Evolutionary conservation across 805 yeast genomes (phyloP).

Genomic region (Millerozyma miso): DNA sequence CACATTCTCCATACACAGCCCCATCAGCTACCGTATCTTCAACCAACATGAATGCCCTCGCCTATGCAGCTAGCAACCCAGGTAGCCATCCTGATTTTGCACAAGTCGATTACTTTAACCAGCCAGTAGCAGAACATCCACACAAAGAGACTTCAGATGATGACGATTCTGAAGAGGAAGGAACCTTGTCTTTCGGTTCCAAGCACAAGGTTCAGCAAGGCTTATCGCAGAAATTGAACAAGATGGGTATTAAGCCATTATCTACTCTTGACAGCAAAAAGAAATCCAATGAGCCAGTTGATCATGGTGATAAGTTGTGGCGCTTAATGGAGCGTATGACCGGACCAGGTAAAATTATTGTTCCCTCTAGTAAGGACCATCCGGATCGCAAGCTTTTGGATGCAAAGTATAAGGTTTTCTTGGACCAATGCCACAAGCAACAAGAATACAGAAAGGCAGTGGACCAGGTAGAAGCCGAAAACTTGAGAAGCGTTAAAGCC

Average conservation of each 20-base stretch:
- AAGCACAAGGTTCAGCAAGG: slow-evolving; percentile 52
- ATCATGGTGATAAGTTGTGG: slow-evolving; percentile 71
- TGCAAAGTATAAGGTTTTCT: slow-evolving; percentile 79
- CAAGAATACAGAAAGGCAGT: slow-evolving; percentile 70
- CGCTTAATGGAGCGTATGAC: slow-evolving; percentile 79
- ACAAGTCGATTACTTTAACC: slow-evolving; percentile 38
- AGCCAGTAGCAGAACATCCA: slow-evolving; percentile 14
- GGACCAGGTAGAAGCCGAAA: slow-evolving; percentile 40
- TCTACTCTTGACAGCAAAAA: slow-evolving; percentile 22
- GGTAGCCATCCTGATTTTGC: slow-evolving; percentile 36
- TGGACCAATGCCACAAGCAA: slow-evolving; percentile 84
- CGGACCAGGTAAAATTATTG: slow-evolving; percentile 75
- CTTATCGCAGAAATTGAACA: slow-evolving; percentile 41
- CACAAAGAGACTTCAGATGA: slow-evolving; percentile 5
- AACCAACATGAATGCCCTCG: slow-evolving; percentile 52
- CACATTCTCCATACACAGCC: slow-evolving; percentile 71
- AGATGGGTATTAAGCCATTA: slow-evolving; percentile 36
- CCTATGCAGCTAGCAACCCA: slow-evolving; percentile 29
- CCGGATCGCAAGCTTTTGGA: slow-evolving; percentile 69
- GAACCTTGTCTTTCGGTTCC: slow-evolving; percentile 56
- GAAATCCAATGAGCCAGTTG: slow-evolving; percentile 12
- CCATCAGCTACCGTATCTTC: slow-evolving; percentile 74
- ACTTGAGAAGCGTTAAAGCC: slow-evolving; percentile 9
- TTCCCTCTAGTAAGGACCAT: slow-evolving; percentile 54
- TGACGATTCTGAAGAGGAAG: slow-evolving; percentile 44